Conservation (phyloP, 768 basidiomycete species). For the Rhodotorula babjevae region DNA sequence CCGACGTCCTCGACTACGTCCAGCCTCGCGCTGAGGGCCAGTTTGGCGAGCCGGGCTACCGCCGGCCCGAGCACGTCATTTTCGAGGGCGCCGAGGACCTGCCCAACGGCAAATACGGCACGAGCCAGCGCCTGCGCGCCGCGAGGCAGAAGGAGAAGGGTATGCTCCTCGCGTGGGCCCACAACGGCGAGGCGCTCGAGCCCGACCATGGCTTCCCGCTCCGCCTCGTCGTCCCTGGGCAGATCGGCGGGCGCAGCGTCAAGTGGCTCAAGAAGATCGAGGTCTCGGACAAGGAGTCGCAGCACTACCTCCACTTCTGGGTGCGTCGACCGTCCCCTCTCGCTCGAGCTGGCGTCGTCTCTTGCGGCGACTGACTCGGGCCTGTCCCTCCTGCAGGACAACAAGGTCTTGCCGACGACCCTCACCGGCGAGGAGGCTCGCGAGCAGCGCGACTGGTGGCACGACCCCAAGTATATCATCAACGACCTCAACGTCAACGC, state of each 20-base stretch:
- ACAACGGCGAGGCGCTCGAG: slow-evolving; percentile 59
- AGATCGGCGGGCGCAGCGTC: slow-evolving; percentile 53
- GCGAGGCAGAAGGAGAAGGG: slow-evolving; percentile 52
- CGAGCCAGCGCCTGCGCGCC: slow-evolving; percentile 54
- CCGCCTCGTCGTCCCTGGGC: slow-evolving; percentile 61
- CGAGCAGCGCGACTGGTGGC: slow-evolving; percentile 57
- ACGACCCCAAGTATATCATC: slow-evolving; percentile 53
- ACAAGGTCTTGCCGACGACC: slow-evolving; percentile 60
- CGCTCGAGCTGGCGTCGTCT: background rate
- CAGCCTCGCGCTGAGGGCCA: slow-evolving; percentile 45
- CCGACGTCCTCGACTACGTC: slow-evolving; percentile 56
- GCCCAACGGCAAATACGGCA: slow-evolving; percentile 62
- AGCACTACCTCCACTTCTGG: slow-evolving; percentile 54
- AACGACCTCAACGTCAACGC: slow-evolving; percentile 62
- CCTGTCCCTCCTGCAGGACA: slow-evolving; percentile 53
- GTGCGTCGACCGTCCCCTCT: slow-evolving; percentile 35
- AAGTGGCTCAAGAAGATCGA: slow-evolving; percentile 62
- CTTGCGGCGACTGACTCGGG: too few species aligned
- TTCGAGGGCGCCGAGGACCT: slow-evolving; percentile 60
- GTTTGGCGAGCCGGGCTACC: slow-evolving; percentile 42
- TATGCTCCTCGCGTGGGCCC: slow-evolving; percentile 58
- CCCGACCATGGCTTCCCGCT: slow-evolving; percentile 65
- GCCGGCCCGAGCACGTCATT: slow-evolving; percentile 52
- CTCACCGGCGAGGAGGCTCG: slow-evolving; percentile 56
- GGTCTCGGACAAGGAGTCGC: slow-evolving; percentile 54